Percentiles rank a stretch among this genome's conserved stretches.
These are phyloP conservation scores for Oidium heveae DNA, from an alignment of 2,329 filamentous ascomycete species.

Conservation along the genomic window DNA sequence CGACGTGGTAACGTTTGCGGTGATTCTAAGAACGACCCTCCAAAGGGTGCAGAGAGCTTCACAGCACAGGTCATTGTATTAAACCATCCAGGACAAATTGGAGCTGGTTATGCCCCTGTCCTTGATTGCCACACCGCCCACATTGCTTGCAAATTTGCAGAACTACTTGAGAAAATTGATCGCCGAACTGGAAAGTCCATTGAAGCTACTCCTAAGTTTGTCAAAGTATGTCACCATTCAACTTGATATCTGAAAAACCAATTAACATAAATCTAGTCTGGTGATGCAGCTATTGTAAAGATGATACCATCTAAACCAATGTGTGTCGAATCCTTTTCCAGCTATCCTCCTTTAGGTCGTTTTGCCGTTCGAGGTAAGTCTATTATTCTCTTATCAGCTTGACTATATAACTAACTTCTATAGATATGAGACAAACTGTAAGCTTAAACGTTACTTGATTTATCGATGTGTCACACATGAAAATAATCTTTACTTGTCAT, in stretches of 20 bases:
- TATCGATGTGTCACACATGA: neutral
- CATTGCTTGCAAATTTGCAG: conserved; percentile 99
- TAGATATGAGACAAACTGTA: conserved; percentile 54
- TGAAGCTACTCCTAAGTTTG: conserved; percentile 88
- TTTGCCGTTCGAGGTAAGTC: conserved; percentile 72
- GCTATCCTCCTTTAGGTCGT: conserved; percentile 97
- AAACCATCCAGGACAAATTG: conserved; percentile 99
- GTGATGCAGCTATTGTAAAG: conserved; percentile 99
- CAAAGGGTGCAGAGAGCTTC: conserved; percentile 73
- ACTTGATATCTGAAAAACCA: neutral
- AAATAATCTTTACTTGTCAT: too few relatives aligned
- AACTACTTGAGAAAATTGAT: conserved; percentile 99
- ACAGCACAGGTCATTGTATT: conserved; percentile 99
- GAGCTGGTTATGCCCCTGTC: conserved; percentile 96
- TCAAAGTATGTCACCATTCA: conserved; percentile 32
- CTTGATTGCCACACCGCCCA: conserved; percentile 99
- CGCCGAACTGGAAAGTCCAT: conserved; percentile 97
- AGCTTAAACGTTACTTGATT: neutral
- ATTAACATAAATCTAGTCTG: conserved; percentile 32
- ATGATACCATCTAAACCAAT: conserved; percentile 99
- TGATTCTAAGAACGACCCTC: conserved; percentile 99
- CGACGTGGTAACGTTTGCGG: conserved; percentile 98
- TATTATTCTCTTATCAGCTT: conserved; percentile 17
- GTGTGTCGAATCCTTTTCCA: conserved; percentile 99
- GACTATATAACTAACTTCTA: neutral